Evolutionary conservation across 768 basidiomycete species (phyloP).

Genomic region (Leucocoprinus leucothites): DNA sequence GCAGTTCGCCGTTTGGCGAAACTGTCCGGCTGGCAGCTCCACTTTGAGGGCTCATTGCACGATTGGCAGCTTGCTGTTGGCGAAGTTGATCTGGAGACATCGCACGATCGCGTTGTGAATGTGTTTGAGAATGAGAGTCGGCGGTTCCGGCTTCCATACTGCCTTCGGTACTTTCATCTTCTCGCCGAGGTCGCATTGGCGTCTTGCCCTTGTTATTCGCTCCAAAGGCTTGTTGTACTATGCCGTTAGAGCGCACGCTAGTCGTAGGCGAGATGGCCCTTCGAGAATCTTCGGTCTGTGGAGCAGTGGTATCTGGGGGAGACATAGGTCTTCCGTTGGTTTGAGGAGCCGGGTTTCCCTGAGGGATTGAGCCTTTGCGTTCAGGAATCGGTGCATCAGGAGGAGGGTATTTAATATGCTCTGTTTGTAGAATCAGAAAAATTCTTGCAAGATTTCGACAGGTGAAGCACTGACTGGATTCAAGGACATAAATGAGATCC

Average conservation of each 20-base stretch:
- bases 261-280: slow-evolving; percentile 16
- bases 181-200: slow-evolving; percentile 47
- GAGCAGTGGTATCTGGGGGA: slow-evolving; percentile 40
- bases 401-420: slow-evolving; percentile 93
- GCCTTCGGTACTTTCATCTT: slow-evolving; percentile 51
- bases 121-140: slow-evolving; percentile 34
- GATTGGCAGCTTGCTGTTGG: slow-evolving; percentile 15
- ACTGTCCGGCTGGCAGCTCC: slow-evolving; percentile 19
- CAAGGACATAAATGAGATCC: slow-evolving; percentile 82
- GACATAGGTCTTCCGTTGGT: slow-evolving; percentile 41
- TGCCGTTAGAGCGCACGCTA: background rate
- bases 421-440: slow-evolving; percentile 32
- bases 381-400: slow-evolving; percentile 33
- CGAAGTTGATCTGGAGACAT: slow-evolving; percentile 51
- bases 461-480: slow-evolving; percentile 71
- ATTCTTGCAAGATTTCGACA: background rate
- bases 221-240: slow-evolving; percentile 19
- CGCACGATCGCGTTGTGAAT: slow-evolving; percentile 39
- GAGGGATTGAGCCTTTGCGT: slow-evolving; percentile 68
- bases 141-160: slow-evolving; percentile 50
- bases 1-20: slow-evolving; percentile 5
- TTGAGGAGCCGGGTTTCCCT: slow-evolving; percentile 60
- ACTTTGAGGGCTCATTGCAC: slow-evolving; percentile 17
- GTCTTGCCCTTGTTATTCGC: slow-evolving; percentile 47
- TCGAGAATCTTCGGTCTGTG: slow-evolving; percentile 18